These are phyloP conservation scores for Globisporangium ultimum DNA, from an alignment of 352 stramenopile genomes.

Conservation along the genomic window DNA sequence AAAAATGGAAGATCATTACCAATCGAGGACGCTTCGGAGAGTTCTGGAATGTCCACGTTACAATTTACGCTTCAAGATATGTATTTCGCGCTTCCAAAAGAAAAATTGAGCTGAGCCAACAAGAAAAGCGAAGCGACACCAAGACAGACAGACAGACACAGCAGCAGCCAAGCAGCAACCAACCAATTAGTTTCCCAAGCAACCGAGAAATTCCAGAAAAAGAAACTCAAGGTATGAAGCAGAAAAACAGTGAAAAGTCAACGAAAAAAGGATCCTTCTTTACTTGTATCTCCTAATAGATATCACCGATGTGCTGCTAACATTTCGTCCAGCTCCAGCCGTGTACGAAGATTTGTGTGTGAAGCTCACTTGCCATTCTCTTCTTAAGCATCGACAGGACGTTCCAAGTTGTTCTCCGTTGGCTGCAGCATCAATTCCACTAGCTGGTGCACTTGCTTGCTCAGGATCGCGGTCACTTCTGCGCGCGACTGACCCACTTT, in stretches of 20 bases:
- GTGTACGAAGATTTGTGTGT: background rate
- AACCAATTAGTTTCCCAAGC: constrained; percentile 2
- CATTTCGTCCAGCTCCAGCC: background rate
- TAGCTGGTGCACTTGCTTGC: constrained; percentile 68
- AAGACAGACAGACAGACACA: constrained; percentile 2
- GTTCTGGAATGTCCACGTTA: constrained; percentile 11
- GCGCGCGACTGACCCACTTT: constrained; percentile 57
- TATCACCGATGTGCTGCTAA: constrained; percentile 5
- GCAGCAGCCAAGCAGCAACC: constrained; percentile 8
- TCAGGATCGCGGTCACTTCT: constrained; percentile 51
- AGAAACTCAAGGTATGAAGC: constrained; percentile 15
- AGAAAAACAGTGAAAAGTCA: constrained; percentile 18
- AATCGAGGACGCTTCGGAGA: background rate
- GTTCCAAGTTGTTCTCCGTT: constrained; percentile 71
- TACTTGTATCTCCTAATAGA: constrained; percentile 11
- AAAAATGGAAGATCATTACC: constrained; percentile 15
- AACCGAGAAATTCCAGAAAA: background rate
- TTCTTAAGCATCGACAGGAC: constrained; percentile 28
- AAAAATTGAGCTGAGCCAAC: constrained; percentile 24
- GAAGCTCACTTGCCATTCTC: background rate
- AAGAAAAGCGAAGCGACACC: constrained; percentile 1
- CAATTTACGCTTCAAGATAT: constrained; percentile 83
- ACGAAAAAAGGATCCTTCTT: constrained; percentile 10
- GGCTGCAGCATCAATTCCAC: constrained; percentile 83
- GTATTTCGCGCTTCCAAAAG: constrained; percentile 63